Conservation (phyloP, 805 yeast species). For the Priceomyces haplophilus region DNA sequence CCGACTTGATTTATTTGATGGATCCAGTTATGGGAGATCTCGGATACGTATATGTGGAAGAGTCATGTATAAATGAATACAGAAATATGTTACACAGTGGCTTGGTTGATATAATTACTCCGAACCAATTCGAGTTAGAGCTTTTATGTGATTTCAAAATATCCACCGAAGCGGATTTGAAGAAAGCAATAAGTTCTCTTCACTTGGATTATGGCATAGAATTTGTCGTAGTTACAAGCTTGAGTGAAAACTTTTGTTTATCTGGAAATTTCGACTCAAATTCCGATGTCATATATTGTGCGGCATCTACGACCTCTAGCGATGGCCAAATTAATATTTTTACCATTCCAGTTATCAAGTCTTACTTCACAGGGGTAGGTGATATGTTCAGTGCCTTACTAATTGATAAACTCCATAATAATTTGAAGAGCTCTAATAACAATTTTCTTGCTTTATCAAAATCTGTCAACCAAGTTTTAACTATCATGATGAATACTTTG, state of each 20-base stretch:
- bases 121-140: slow-evolving; percentile 89
- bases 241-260: slow-evolving; percentile 21
- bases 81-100: slow-evolving; percentile 48
- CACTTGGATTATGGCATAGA: slow-evolving; percentile 50
- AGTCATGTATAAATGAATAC: slow-evolving; percentile 37
- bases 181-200: slow-evolving; percentile 44
- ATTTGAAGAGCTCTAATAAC: slow-evolving; percentile 3
- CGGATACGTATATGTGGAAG: slow-evolving; percentile 62
- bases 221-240: slow-evolving; percentile 67
- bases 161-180: slow-evolving; percentile 33
- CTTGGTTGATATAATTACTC: slow-evolving; percentile 73
- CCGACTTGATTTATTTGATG: slow-evolving; percentile 50
- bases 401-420: slow-evolving; percentile 53
- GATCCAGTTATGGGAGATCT: slow-evolving; percentile 86
- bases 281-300: slow-evolving; percentile 24
- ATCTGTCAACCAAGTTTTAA: slow-evolving; percentile 53
- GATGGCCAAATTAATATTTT: slow-evolving; percentile 27
- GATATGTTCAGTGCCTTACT: slow-evolving; percentile 82
- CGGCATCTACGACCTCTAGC: slow-evolving; percentile 13
- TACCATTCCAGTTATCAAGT: slow-evolving; percentile 59
- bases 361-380: slow-evolving; percentile 94
- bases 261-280: slow-evolving; percentile 6
- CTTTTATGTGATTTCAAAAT: slow-evolving; percentile 56
- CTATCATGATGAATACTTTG: slow-evolving; percentile 54
- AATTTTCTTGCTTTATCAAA: slow-evolving; percentile 11